phyloP scores from a whole-genome alignment of 805 yeast species.

The Hanseniaspora lachancei region DNA sequence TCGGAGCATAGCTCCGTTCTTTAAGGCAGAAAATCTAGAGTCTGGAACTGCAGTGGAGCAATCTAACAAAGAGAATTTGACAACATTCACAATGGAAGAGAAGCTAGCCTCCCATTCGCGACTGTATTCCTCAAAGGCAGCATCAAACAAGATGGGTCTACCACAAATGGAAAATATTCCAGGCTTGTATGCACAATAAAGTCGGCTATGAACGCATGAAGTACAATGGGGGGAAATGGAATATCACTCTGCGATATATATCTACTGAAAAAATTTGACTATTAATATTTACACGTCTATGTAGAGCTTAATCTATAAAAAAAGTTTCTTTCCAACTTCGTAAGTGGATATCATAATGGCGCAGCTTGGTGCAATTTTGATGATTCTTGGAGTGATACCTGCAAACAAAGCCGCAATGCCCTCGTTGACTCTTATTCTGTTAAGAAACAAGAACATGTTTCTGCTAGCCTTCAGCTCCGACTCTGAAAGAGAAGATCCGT shows the following conservation, averaged over 20 bases:
- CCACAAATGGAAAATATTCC: background rate
- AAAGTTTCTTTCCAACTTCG: constrained; percentile 67
- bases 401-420: constrained; percentile 77
- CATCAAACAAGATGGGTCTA: background rate
- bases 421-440: constrained; percentile 51
- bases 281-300: too few relatives aligned
- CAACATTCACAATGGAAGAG: background rate
- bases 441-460: constrained; percentile 56
- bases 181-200: background rate
- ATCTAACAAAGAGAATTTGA: background rate
- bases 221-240: too few relatives aligned
- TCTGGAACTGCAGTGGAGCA: constrained; percentile 1
- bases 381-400: constrained; percentile 71
- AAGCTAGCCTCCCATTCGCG: background rate
- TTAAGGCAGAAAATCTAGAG: background rate
- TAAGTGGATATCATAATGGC: constrained; percentile 96
- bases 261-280: too few relatives aligned
- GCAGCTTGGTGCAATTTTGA: constrained; percentile 93
- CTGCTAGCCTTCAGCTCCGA: constrained; percentile 13
- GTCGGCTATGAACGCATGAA: too few relatives aligned
- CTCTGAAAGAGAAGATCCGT: constrained; percentile 1
- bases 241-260: too few relatives aligned
- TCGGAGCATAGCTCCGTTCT: background rate
- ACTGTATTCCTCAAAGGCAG: background rate
- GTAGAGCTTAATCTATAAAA: constrained; percentile 15